Evolutionary conservation across 495 filamentous ascomycete genomes (phyloP).

Genomic region (Penicillium crystallinum): DNA sequence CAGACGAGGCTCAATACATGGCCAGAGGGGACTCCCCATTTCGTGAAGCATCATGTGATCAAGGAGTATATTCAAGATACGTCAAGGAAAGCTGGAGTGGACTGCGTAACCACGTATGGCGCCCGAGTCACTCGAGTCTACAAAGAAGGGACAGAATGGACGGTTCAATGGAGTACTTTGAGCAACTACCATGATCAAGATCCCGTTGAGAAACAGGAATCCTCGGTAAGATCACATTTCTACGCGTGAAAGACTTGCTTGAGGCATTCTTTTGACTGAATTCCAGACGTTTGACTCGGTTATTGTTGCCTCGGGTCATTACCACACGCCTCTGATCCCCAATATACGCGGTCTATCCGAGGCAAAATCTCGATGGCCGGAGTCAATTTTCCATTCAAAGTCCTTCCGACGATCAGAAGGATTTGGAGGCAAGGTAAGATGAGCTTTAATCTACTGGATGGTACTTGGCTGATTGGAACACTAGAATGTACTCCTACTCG

Average conservation of each 20-base stretch:
- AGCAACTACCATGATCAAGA: constrained; percentile 25
- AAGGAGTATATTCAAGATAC: constrained; percentile 57
- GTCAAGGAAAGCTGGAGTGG: constrained; percentile 42
- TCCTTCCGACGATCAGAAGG: constrained; percentile 49
- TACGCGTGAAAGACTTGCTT: too few species aligned
- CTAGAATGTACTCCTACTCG: constrained; percentile 55
- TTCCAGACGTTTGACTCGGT: constrained; percentile 49
- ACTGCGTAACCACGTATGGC: constrained; percentile 47
- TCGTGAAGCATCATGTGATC: constrained; percentile 50
- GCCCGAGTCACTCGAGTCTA: constrained; percentile 52
- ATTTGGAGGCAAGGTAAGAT: constrained; percentile 38
- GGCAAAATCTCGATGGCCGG: constrained; percentile 49
- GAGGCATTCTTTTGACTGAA: background rate
- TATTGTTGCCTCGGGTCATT: constrained; percentile 55
- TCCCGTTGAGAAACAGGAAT: constrained; percentile 20
- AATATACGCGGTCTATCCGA: constrained; percentile 48
- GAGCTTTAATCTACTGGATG: background rate
- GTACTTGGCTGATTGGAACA: background rate
- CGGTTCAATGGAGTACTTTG: constrained; percentile 34
- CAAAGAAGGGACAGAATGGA: constrained; percentile 48
- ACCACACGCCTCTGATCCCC: constrained; percentile 52
- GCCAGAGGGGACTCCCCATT: constrained; percentile 53
- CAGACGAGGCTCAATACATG: constrained; percentile 53
- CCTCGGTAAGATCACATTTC: constrained; percentile 8
- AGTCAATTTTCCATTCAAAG: constrained; percentile 54